A percentile compares a stretch with the other conserved stretches of the same genome.
phyloP scores from a whole-genome alignment of 2,329 filamentous ascomycete species.

The Cercospora brassicicola region DNA sequence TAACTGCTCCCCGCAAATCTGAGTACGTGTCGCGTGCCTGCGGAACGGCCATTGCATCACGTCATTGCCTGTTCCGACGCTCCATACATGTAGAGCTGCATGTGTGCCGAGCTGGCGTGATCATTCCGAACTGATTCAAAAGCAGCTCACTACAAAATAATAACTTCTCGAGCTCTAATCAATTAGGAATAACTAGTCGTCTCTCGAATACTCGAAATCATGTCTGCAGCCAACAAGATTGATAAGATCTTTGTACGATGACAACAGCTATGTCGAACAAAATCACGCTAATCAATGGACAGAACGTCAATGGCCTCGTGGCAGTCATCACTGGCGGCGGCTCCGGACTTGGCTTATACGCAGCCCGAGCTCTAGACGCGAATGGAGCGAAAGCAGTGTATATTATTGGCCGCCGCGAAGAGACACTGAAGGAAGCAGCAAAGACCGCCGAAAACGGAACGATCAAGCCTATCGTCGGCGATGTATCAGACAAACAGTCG shows the following conservation, averaged over 20 bases:
- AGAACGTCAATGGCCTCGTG: conserved; percentile 52
- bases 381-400: conserved; percentile 57
- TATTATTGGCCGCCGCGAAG: conserved; percentile 53
- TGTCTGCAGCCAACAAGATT: conserved; percentile 25
- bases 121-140: background rate
- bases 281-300: background rate
- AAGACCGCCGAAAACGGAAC: conserved; percentile 38
- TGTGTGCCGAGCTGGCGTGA: background rate
- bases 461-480: conserved; percentile 49
- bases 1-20: background rate
- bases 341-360: conserved; percentile 51
- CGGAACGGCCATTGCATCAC: background rate
- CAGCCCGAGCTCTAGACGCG: conserved; percentile 44
- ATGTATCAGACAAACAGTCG: conserved; percentile 48
- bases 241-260: conserved; percentile 39
- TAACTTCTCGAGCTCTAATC: background rate
- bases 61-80: background rate
- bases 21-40: background rate
- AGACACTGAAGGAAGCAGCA: conserved; percentile 49
- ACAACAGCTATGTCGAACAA: background rate
- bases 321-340: conserved; percentile 57
- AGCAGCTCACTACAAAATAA: background rate
- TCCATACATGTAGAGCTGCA: background rate
- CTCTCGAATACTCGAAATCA: background rate
- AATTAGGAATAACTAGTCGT: background rate